Base-by-base conservation (phyloP, 225 moss, liverwort and hornwort species). In the Sphagnum tenellum region DNA sequence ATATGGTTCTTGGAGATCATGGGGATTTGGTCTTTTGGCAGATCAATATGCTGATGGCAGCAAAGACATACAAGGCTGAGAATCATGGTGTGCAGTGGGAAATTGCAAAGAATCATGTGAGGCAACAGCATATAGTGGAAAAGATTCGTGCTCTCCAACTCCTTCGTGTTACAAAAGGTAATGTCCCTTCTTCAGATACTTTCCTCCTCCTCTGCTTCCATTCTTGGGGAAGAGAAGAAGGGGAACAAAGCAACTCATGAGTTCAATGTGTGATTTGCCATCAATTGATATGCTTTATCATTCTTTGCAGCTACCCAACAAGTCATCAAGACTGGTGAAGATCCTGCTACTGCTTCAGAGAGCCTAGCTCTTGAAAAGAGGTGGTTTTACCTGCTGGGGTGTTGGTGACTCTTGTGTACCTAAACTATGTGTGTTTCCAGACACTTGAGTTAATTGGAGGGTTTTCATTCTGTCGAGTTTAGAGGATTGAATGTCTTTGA, bases 301-400 rank as follows among this genome's bases (percentile, higher is more conserved):
- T 44, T 3, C 44, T 45, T 13, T 63, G 3, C 65, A 94, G 94
- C 85, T 57, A 87, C 80, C 46, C 94, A 94, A 59, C 85, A 82
- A 79, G 81, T 89, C 0, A 94, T 94, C 3, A 90, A 89, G 79
- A 94, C 80, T 0, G 85, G 94, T 64, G 89, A 94, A 76, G 94
- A 91, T 57, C 87, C 85, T 12, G 63, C 73, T 3, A 55, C 78
- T n/a, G 79, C 89, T 61, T 82, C 85, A 47, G 79, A 87, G 72
- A 76, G 84, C 11, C 60, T 89, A 47, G 82, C 85, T 48, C 85
- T 94, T 49, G 84, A 82, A 49, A 89, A 82, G 57, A 94, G 89
- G 94, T 78, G 29, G 29, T 29, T 29, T 29, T 29, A 29, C 29
- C 29, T 29, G 29, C 29, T 29, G 29, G 29, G 29, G 0, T 29